These are phyloP conservation scores for Rubia balearica DNA, from an alignment of 305 asterid genomes.

Conservation along the genomic window DNA sequence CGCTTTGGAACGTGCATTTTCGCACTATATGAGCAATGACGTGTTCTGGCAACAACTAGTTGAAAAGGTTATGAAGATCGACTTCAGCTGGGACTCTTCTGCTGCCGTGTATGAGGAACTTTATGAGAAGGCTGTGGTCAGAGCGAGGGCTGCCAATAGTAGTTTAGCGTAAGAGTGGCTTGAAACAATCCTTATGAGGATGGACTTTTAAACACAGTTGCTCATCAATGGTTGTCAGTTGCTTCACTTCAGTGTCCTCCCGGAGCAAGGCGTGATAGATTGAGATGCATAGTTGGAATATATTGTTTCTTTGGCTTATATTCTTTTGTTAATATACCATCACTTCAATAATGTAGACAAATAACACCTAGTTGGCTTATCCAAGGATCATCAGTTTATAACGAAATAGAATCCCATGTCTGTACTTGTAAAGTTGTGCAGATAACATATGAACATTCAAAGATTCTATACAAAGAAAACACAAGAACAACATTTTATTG, in stretches of 20 bases:
- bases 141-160: slow-evolving; percentile 50
- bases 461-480: not conserved
- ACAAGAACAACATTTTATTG: not conserved
- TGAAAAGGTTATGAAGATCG: slow-evolving; percentile 76
- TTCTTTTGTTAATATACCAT: not conserved
- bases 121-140: slow-evolving; percentile 56
- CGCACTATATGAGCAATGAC: slow-evolving; percentile 40
- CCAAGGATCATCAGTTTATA: not conserved
- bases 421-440: not conserved
- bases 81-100: slow-evolving; percentile 92
- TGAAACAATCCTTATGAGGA: not conserved
- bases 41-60: slow-evolving; percentile 71
- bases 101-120: slow-evolving; percentile 75
- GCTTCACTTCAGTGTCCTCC: not conserved
- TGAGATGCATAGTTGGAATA: not conserved
- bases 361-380: not conserved
- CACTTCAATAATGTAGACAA: not conserved
- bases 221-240: slow-evolving; percentile 9
- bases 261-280: not conserved
- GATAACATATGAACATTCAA: not conserved
- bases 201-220: slow-evolving; percentile 14
- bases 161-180: slow-evolving; percentile 14
- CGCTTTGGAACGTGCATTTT: slow-evolving; percentile 77
- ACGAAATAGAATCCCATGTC: not conserved
- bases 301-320: not conserved